phyloP scores from a whole-genome alignment of 768 basidiomycete genomes.

The Lyophyllum shimeji region DNA sequence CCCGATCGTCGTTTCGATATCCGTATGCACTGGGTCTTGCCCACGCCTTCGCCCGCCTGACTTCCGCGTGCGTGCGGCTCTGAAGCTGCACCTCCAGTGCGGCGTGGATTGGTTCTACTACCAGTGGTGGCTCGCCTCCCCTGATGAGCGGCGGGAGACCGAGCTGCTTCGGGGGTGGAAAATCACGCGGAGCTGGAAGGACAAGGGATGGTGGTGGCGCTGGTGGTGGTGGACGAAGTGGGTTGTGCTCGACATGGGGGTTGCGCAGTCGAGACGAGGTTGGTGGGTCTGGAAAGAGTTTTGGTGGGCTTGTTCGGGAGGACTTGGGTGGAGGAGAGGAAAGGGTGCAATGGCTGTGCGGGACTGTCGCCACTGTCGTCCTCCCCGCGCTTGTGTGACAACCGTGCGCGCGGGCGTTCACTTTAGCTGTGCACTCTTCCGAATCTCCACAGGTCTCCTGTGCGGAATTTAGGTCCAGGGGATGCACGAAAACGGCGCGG shows the following conservation, averaged over 20 bases:
- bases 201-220: conserved; percentile 6
- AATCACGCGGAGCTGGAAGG: not conserved
- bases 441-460: too few species aligned
- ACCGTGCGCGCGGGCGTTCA: too few species aligned
- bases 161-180: conserved; percentile 12
- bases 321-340: conserved; percentile 13
- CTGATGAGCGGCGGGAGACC: conserved; percentile 17
- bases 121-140: conserved; percentile 45
- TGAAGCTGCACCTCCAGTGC: conserved; percentile 14
- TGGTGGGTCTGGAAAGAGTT: conserved; percentile 12
- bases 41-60: not conserved
- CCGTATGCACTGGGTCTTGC: not conserved
- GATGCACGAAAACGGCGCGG: too few species aligned
- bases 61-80: conserved; percentile 3
- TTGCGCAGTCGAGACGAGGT: conserved; percentile 5
- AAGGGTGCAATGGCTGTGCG: too few species aligned
- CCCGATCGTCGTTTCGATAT: not conserved
- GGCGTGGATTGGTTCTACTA: conserved; percentile 51
- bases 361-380: too few species aligned
- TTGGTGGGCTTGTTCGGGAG: conserved; percentile 16
- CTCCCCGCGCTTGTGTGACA: too few species aligned
- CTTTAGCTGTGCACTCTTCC: too few species aligned
- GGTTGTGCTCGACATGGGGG: not conserved
- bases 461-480: too few species aligned
- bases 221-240: not conserved